Evolutionary conservation across 306 rosid species (phyloP).

Genomic region (Begonia fuchsioides): DNA sequence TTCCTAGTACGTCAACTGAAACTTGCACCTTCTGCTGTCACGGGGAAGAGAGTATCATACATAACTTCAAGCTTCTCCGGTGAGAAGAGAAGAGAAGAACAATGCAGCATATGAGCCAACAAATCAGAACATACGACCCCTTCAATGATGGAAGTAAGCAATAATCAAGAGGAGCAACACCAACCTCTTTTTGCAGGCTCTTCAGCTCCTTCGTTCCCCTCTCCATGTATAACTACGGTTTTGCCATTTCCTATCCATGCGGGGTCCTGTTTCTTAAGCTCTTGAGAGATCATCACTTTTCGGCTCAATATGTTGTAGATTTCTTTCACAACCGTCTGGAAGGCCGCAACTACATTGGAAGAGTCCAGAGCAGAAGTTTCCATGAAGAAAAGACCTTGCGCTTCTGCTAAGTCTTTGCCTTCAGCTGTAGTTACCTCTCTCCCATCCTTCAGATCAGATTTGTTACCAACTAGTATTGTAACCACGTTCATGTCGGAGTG

Average conservation of each 20-base stretch:
- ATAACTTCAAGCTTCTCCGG: too few species aligned
- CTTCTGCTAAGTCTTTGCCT: slow-evolving; percentile 87
- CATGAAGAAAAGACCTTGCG: slow-evolving; percentile 88
- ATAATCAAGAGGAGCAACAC: slow-evolving; percentile 59
- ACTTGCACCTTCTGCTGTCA: too few species aligned
- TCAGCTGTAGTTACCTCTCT: slow-evolving; percentile 85
- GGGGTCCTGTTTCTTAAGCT: slow-evolving; percentile 48
- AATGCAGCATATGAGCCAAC: slow-evolving; percentile 12
- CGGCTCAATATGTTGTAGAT: slow-evolving; percentile 84
- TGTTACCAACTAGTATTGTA: slow-evolving; percentile 90
- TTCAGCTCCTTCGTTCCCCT: slow-evolving; percentile 25
- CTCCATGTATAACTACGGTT: slow-evolving; percentile 62
- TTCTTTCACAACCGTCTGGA: slow-evolving; percentile 86
- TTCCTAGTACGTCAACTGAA: too few species aligned
- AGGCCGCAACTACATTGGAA: slow-evolving; percentile 74
- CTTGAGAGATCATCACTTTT: slow-evolving; percentile 89
- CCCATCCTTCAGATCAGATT: slow-evolving; percentile 86
- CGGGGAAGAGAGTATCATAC: too few species aligned
- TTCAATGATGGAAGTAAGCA: slow-evolving; percentile 2
- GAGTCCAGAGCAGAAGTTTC: slow-evolving; percentile 98
- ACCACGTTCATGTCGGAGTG: slow-evolving; percentile 98
- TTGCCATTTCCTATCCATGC: slow-evolving; percentile 46
- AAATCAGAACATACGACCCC: slow-evolving; percentile 1
- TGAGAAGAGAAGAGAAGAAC: too few species aligned
- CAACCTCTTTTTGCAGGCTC: slow-evolving; percentile 37